phyloP scores from a whole-genome alignment of 1,284 basidiomycete genomes.

The Leccinum subrobustum region DNA sequence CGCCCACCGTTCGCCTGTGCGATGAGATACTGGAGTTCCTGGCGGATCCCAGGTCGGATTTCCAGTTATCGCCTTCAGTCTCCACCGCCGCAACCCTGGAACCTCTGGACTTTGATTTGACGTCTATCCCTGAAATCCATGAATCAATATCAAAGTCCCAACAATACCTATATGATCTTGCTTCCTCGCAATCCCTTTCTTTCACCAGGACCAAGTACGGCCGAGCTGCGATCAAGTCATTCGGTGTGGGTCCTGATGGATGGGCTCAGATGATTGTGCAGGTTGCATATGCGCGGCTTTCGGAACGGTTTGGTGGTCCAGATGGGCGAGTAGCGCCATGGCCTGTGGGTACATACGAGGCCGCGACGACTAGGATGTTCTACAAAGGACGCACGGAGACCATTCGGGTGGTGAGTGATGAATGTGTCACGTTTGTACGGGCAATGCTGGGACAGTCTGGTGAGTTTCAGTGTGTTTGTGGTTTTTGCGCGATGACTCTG shows the following conservation, averaged over 20 bases:
- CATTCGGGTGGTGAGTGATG: constrained; percentile 74
- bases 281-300: constrained; percentile 76
- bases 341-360: constrained; percentile 80
- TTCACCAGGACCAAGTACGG: constrained; percentile 78
- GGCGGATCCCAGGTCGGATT: constrained; percentile 55
- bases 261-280: constrained; percentile 92
- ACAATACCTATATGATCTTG: constrained; percentile 57
- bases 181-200: constrained; percentile 65
- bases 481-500: not conserved
- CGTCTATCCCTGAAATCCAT: constrained; percentile 38
- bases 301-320: constrained; percentile 29
- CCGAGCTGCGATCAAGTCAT: constrained; percentile 84
- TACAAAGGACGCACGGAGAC: constrained; percentile 88
- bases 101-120: constrained; percentile 68
- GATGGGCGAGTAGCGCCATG: constrained; percentile 38
- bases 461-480: constrained; percentile 11
- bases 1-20: constrained; percentile 58
- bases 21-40: constrained; percentile 71
- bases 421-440: constrained; percentile 70
- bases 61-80: constrained; percentile 39
- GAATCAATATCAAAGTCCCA: constrained; percentile 58
- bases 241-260: constrained; percentile 85
- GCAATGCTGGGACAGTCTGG: constrained; percentile 64
- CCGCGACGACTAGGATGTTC: constrained; percentile 82
- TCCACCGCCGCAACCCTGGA: constrained; percentile 29